Conservation (phyloP, 2,329 filamentous ascomycete species). For the Sarocladiaceae sp. region DNA sequence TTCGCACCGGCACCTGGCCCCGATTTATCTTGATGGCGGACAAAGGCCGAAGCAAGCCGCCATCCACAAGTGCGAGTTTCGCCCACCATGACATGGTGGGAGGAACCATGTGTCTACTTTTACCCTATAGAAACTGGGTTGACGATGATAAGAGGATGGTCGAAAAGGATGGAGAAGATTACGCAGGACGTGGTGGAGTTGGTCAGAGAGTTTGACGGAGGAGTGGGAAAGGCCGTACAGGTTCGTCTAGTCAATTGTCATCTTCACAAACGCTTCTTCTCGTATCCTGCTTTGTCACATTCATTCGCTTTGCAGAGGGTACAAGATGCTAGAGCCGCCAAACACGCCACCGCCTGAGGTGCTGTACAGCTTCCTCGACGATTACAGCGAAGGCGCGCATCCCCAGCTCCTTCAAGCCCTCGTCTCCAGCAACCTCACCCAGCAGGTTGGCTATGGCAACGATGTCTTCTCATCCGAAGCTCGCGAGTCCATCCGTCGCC, state of each 20-base stretch:
- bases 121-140: constrained; percentile 7
- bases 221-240: too few species aligned
- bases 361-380: constrained; percentile 41
- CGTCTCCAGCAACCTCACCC: constrained; percentile 34
- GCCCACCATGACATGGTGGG: neutral
- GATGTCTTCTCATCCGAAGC: constrained; percentile 38
- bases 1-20: too few species aligned
- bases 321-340: neutral
- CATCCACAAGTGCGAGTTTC: neutral
- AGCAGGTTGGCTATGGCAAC: constrained; percentile 40
- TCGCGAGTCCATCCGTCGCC: constrained; percentile 31
- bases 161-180: neutral
- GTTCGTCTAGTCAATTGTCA: neutral
- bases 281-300: neutral
- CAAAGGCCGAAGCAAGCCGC: constrained; percentile 6
- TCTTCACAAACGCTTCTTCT: neutral
- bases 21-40: too few species aligned
- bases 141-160: neutral
- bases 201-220: too few species aligned
- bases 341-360: constrained; percentile 7
- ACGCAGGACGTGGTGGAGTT: too few species aligned
- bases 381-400: constrained; percentile 46
- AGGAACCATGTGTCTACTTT: constrained; percentile 5
- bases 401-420: constrained; percentile 41
- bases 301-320: neutral